Evolutionary conservation across 352 stramenopile species (phyloP), one percentile per base, ranked within the genome.

Genomic region (Globisporangium apiculatum): DNA sequence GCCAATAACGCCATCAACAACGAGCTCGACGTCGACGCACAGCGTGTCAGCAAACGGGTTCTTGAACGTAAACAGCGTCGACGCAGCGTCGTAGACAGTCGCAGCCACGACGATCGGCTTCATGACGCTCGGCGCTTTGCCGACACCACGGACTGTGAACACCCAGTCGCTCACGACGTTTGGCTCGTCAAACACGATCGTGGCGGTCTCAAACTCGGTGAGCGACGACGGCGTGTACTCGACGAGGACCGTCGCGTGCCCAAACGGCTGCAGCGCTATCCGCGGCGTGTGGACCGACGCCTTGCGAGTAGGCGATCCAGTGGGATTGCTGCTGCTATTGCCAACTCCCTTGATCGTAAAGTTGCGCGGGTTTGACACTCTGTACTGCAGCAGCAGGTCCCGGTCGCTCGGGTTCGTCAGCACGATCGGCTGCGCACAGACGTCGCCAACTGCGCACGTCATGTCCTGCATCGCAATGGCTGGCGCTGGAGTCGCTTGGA

Each of bases 181-280:
- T 0, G 87, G 73, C 58, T 83, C 75, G 7, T 81, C 77, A 60
- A 97, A 94, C 0, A 80, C 66, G 31, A 98, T 69, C 0, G 73
- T 76, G 1, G 78, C 67, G 0, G 56, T 64, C 54, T 97, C 87
- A 24, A 75, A 84, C 35, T 96, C 81, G 1, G 79, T 91, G 0
- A 98, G 58, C 4, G 79, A 97, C 8, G 83, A 96, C 36, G 94
- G 93, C 7, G 80, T 96, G 72, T 98, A 98, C 50, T 94, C 72
- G 2, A 98, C 62, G 3, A 91, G 43, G 8, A 92, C 78, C 5
- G 68, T 83, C 6, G 61, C 72, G 12, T 80, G 67, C 10, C 78
- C 76, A 53, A 96, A 97, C 3, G 89, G 83, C 1, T 66, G 57
- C 11, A 97, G 41, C 4, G 76, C 31, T 7, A 94, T 66, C 37